A percentile compares a stretch with the other conserved stretches of the same genome.
These are phyloP conservation scores for Cladosporium sp. DNA, from an alignment of 2,329 filamentous ascomycete genomes.

Conservation along the genomic window DNA sequence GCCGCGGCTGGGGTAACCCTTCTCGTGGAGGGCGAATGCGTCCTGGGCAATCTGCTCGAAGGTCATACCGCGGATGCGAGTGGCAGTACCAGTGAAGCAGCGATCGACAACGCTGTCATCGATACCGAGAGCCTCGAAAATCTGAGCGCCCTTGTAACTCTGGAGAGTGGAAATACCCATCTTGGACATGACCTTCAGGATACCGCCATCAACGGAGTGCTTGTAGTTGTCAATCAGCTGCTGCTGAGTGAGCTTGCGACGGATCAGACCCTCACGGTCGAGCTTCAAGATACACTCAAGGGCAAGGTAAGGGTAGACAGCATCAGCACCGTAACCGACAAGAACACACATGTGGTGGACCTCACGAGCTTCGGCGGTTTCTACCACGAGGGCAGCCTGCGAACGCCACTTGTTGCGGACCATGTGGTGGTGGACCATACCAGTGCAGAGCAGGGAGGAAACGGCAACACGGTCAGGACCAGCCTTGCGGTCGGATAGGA, in stretches of 20 bases:
- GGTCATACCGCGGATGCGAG: slow-evolving; percentile 89
- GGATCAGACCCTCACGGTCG: slow-evolving; percentile 87
- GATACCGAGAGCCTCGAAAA: slow-evolving; percentile 92
- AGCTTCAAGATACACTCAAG: slow-evolving; percentile 98
- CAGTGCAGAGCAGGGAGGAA: slow-evolving; percentile 82
- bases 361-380: slow-evolving; percentile 93
- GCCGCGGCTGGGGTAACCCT: slow-evolving; percentile 79
- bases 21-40: slow-evolving; percentile 91
- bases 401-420: slow-evolving; percentile 96
- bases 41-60: slow-evolving; percentile 94
- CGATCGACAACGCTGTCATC: slow-evolving; percentile 90
- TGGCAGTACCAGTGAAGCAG: slow-evolving; percentile 92
- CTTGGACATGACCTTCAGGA: slow-evolving; percentile 98
- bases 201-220: slow-evolving; percentile 92
- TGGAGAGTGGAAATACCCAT: slow-evolving; percentile 98
- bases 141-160: slow-evolving; percentile 96
- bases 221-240: slow-evolving; percentile 93
- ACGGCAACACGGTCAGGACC: slow-evolving; percentile 80
- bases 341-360: slow-evolving; percentile 99
- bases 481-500: slow-evolving; percentile 86
- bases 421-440: slow-evolving; percentile 92
- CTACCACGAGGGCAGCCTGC: slow-evolving; percentile 79
- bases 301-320: slow-evolving; percentile 89
- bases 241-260: slow-evolving; percentile 81
- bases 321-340: slow-evolving; percentile 91